Percentiles rank a stretch among this genome's conserved stretches.
Evolutionary conservation across 495 filamentous ascomycete genomes (phyloP).

Genomic region (Neurospora sp.): DNA sequence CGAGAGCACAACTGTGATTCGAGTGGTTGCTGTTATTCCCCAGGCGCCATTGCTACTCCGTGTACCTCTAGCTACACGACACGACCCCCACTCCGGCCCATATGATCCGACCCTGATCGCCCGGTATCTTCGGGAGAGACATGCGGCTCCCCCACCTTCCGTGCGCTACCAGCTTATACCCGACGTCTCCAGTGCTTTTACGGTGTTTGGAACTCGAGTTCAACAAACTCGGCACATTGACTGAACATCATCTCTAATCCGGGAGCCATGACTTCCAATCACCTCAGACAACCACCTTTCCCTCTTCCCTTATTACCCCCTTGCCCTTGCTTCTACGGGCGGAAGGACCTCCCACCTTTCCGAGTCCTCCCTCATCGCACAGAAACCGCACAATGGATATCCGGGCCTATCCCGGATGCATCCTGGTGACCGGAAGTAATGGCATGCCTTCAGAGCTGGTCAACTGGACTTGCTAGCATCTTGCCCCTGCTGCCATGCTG

Average conservation of each 20-base stretch:
- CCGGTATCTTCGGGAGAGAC: neutral
- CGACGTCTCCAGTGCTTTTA: neutral
- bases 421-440: neutral
- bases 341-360: neutral
- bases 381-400: neutral
- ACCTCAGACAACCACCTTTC: neutral
- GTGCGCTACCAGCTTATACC: neutral
- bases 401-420: neutral
- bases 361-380: neutral
- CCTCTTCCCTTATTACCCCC: neutral
- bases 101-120: neutral
- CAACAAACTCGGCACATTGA: neutral
- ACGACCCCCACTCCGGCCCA: neutral
- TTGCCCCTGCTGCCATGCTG: neutral
- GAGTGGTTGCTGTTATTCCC: neutral
- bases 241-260: neutral
- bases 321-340: neutral
- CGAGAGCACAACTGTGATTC: neutral
- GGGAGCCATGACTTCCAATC: neutral
- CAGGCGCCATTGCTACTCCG: neutral
- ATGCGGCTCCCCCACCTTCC: slow-evolving; percentile 3
- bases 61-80: neutral
- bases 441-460: neutral
- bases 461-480: neutral
- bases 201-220: neutral